A percentile compares a stretch with the other conserved stretches of the same genome.
Evolutionary conservation across 148 eudicot species (phyloP).

Genomic region (Selenicereus undatus): DNA sequence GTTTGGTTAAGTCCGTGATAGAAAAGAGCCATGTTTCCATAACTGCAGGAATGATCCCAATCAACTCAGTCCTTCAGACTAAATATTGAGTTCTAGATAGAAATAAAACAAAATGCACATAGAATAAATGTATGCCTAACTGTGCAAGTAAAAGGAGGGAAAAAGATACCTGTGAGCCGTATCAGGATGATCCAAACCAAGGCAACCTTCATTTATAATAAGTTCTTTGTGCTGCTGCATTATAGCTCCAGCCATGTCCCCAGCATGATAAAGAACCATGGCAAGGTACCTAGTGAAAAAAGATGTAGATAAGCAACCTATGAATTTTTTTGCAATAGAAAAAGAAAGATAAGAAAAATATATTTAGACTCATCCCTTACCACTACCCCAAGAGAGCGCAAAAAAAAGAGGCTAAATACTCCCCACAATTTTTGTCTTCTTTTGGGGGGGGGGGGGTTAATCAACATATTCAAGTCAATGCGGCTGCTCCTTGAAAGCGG

Average conservation of each 20-base stretch:
- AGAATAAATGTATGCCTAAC: background rate
- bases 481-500: too few species aligned
- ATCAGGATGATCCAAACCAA: slow-evolving; percentile 96
- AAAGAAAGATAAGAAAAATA: background rate
- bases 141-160: background rate
- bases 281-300: slow-evolving; percentile 70
- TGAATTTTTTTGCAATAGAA: background rate
- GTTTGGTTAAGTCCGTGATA: slow-evolving; percentile 96
- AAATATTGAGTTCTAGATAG: background rate
- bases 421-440: too few species aligned
- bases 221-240: slow-evolving; percentile 99
- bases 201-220: slow-evolving; percentile 95
- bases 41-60: slow-evolving; percentile 47
- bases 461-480: too few species aligned
- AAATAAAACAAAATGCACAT: background rate
- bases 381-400: too few species aligned
- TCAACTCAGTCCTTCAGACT: background rate
- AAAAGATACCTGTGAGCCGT: slow-evolving; percentile 85
- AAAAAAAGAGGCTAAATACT: too few species aligned
- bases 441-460: too few species aligned
- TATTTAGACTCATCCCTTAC: too few species aligned
- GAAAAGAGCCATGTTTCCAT: slow-evolving; percentile 98
- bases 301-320: background rate
- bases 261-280: slow-evolving; percentile 97
- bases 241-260: slow-evolving; percentile 96